Evolutionary conservation across 306 rosid genomes (phyloP).

Genomic region (Rosa lucieae): DNA sequence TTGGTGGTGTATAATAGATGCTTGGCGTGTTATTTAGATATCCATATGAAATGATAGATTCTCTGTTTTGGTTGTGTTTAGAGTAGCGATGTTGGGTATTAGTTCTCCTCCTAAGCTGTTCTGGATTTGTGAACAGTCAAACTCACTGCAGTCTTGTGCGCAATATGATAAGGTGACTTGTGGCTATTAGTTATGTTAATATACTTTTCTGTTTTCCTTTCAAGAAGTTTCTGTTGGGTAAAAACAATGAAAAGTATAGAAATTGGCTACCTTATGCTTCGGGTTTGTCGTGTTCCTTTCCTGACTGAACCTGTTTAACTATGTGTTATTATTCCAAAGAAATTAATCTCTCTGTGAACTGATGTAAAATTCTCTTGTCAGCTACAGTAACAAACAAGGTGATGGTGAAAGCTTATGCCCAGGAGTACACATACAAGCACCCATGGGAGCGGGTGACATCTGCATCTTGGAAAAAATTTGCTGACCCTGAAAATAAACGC

Average conservation of each 20-base stretch:
- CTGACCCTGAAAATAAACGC: slow-evolving; percentile 78
- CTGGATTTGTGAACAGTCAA: neutral
- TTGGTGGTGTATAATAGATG: neutral
- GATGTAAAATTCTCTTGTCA: slow-evolving; percentile 5
- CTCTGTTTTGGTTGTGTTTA: neutral
- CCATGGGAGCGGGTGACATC: slow-evolving; percentile 94
- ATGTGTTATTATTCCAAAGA: neutral
- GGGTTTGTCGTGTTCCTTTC: neutral
- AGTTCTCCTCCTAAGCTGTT: neutral
- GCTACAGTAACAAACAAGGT: slow-evolving; percentile 20
- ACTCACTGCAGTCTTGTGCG: neutral
- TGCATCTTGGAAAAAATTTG: slow-evolving; percentile 92
- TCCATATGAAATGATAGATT: neutral
- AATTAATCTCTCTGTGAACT: slow-evolving; percentile 1
- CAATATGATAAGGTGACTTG: neutral
- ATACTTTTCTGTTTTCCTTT: neutral
- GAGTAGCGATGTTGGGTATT: neutral
- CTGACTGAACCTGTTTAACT: neutral
- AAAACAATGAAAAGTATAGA: neutral
- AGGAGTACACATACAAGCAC: slow-evolving; percentile 82
- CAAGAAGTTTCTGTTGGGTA: neutral
- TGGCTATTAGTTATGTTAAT: neutral
- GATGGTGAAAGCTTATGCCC: slow-evolving; percentile 80
- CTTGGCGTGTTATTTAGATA: neutral
- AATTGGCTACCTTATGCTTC: neutral